Evolutionary conservation across 495 filamentous ascomycete species (phyloP).

Genomic region (Podospora bellae-mahoneyi): DNA sequence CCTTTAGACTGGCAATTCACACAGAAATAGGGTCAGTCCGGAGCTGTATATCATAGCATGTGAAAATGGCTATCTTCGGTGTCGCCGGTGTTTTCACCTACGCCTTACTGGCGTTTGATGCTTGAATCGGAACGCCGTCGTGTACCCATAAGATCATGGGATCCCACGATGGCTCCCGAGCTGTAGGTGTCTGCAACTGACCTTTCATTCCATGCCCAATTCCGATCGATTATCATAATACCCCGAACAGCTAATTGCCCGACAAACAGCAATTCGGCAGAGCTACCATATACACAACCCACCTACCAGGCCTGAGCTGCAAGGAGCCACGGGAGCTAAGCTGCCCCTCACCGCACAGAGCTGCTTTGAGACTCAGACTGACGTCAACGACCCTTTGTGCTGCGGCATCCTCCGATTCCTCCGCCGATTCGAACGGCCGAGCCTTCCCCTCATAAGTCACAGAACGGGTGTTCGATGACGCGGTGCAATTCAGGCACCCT

Average conservation of each 20-base stretch:
- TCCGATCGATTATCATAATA: too few relatives aligned
- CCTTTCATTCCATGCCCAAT: neutral
- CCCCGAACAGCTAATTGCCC: neutral
- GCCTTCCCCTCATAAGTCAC: neutral
- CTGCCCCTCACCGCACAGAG: neutral
- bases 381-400: neutral
- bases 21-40: neutral
- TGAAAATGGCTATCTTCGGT: neutral
- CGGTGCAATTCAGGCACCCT: slow-evolving; percentile 1
- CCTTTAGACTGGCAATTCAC: neutral
- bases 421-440: neutral
- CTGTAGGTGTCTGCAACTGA: neutral
- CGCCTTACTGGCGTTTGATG: neutral
- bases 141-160: too few relatives aligned
- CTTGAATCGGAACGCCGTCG: too few relatives aligned
- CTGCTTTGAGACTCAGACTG: neutral
- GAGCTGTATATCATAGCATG: neutral
- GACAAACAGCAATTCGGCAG: neutral
- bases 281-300: too few relatives aligned
- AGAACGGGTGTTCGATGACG: neutral
- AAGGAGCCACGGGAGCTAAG: neutral
- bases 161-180: neutral
- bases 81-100: neutral
- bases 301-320: neutral
- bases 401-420: neutral